Percentiles rank a stretch among this genome's conserved stretches.
These are phyloP conservation scores for Carex pumila DNA, from an alignment of 176 grass and related monocot genomes.

Conservation along the genomic window DNA sequence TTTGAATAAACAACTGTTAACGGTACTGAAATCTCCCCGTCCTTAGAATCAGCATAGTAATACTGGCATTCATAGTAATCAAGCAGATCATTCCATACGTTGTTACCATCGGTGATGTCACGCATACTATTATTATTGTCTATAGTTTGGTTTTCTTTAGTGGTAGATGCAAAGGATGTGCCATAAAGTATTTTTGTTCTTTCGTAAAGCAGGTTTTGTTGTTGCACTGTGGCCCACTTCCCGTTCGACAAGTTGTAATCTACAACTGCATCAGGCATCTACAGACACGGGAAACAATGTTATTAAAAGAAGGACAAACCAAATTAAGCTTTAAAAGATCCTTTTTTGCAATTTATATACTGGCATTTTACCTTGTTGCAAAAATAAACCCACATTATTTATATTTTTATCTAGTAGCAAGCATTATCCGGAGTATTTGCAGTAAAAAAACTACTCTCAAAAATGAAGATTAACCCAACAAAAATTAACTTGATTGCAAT, in stretches of 20 bases:
- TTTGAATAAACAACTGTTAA: slow-evolving; percentile 68
- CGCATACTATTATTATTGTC: background rate
- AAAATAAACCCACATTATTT: background rate
- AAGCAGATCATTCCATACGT: slow-evolving; percentile 72
- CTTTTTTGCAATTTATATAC: background rate
- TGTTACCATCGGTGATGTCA: slow-evolving; percentile 30
- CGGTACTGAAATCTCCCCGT: slow-evolving; percentile 54
- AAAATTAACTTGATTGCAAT: background rate
- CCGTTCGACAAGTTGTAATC: slow-evolving; percentile 84
- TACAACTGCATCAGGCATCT: slow-evolving; percentile 96
- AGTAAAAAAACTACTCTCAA: background rate
- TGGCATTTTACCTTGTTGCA: background rate
- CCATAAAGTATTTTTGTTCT: slow-evolving; percentile 72
- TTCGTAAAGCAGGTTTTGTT: slow-evolving; percentile 91
- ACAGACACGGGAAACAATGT: slow-evolving; percentile 15
- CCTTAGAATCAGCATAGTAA: slow-evolving; percentile 70
- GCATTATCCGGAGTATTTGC: background rate
- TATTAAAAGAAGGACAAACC: background rate
- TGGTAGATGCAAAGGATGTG: slow-evolving; percentile 39
- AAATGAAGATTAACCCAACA: background rate
- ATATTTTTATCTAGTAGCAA: background rate
- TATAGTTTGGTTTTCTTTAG: slow-evolving; percentile 22
- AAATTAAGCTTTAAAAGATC: background rate
- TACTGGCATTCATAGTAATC: slow-evolving; percentile 89
- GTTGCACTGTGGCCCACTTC: slow-evolving; percentile 84